Evolutionary conservation across 305 asterid species (phyloP).

Genomic region (Monarda citriodora): DNA sequence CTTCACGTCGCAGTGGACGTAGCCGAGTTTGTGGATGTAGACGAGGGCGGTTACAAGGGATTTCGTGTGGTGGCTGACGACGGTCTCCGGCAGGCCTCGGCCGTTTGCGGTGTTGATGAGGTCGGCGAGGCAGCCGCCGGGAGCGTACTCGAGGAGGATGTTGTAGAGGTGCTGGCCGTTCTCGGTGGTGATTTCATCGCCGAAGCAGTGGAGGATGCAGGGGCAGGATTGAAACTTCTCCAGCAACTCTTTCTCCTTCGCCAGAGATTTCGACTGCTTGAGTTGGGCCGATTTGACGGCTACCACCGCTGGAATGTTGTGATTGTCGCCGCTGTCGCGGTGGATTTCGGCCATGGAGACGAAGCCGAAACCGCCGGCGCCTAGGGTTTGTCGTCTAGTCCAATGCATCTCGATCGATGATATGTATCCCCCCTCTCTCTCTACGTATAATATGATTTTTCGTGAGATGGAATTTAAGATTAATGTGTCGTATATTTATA

Average conservation of each 20-base stretch:
- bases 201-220: constrained; percentile 12
- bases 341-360: constrained; percentile 20
- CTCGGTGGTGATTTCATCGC: constrained; percentile 14
- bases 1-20: constrained; percentile 24
- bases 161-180: constrained; percentile 17
- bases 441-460: too few species aligned
- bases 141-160: constrained; percentile 22
- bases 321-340: neutral
- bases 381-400: constrained; percentile 18
- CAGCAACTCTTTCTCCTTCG: neutral
- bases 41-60: constrained; percentile 7
- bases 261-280: neutral
- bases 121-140: constrained; percentile 19
- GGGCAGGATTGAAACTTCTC: neutral
- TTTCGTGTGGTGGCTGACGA: constrained; percentile 14
- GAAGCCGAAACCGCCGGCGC: constrained; percentile 15
- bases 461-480: too few species aligned
- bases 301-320: neutral
- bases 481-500: too few species aligned
- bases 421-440: too few species aligned
- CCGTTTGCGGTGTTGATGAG: neutral
- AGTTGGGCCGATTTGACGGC: constrained; percentile 18
- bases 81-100: constrained; percentile 1
- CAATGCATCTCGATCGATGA: constrained; percentile 10
- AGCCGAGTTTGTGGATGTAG: constrained; percentile 19